A percentile compares a stretch with the other conserved stretches of the same genome.
Conservation (phyloP, 2,329 filamentous ascomycete species). For the Neonectria faginata region DNA sequence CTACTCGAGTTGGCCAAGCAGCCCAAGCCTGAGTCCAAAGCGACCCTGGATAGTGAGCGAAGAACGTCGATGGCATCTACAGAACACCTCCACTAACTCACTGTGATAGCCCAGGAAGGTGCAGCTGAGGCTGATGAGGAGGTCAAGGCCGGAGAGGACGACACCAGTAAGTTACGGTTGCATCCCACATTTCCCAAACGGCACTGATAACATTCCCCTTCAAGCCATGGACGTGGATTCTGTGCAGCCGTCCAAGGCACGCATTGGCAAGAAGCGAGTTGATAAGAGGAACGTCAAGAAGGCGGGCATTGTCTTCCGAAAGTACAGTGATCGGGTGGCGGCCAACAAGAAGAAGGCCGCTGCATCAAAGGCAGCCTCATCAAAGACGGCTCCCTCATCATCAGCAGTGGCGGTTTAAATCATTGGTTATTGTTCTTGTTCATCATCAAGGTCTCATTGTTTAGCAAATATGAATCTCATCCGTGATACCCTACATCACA, state of each 20-base stretch:
- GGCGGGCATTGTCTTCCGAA: constrained; percentile 70
- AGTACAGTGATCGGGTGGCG: constrained; percentile 64
- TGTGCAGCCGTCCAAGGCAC: constrained; percentile 54
- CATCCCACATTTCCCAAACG: constrained; percentile 14
- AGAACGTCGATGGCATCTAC: neutral
- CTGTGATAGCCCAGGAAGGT: constrained; percentile 44
- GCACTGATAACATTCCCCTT: constrained; percentile 8
- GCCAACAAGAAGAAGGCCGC: constrained; percentile 56
- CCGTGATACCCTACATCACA: constrained; percentile 42
- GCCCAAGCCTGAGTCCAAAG: constrained; percentile 73
- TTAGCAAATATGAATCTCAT: constrained; percentile 45
- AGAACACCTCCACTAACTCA: constrained; percentile 20
- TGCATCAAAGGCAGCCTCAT: constrained; percentile 2
- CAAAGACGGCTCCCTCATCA: constrained; percentile 25
- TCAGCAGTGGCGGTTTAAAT: constrained; percentile 27
- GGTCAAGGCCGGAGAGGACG: constrained; percentile 46
- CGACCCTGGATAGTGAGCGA: constrained; percentile 59
- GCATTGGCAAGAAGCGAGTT: constrained; percentile 62
- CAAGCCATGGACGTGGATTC: constrained; percentile 70
- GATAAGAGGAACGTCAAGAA: constrained; percentile 69
- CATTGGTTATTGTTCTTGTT: constrained; percentile 22
- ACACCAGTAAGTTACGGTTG: constrained; percentile 39
- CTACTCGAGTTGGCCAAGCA: constrained; percentile 83
- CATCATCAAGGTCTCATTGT: constrained; percentile 21
- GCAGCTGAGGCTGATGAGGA: constrained; percentile 45